A percentile compares a stretch with the other conserved stretches of the same genome.
Conservation (phyloP, 1,284 basidiomycete species). For the Sanghuangporus baumii region DNA sequence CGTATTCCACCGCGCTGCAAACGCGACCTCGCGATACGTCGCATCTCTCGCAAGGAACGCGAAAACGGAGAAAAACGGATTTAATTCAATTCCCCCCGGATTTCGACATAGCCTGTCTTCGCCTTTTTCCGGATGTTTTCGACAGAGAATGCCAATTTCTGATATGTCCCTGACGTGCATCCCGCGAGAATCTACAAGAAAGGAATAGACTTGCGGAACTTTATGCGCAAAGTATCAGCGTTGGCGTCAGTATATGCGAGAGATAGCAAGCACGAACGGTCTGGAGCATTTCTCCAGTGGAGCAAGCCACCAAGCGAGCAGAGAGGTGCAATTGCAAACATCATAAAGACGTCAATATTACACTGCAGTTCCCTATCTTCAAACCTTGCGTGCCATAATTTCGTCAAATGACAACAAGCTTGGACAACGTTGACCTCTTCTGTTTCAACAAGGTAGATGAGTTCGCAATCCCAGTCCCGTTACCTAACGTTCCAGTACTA, state of each 20-base stretch:
- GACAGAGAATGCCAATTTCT: neutral
- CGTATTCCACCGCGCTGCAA: neutral
- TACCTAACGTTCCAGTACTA: too few relatives aligned
- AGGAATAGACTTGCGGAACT: neutral
- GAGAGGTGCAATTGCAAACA: neutral
- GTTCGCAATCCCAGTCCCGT: neutral
- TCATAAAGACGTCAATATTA: neutral
- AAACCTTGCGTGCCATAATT: neutral
- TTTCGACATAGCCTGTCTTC: neutral
- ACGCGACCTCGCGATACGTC: neutral
- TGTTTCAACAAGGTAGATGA: neutral
- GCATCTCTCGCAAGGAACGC: neutral
- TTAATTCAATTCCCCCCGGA: neutral
- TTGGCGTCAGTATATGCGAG: neutral
- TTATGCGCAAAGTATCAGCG: neutral
- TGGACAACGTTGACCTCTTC: neutral
- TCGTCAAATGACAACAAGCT: neutral
- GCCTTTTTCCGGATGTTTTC: neutral
- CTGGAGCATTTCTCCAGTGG: neutral
- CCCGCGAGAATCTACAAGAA: neutral
- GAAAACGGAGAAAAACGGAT: neutral
- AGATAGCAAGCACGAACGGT: neutral
- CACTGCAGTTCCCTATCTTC: neutral
- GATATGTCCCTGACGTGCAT: neutral
- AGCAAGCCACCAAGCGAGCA: neutral